Conservation (phyloP, 257 asterid species). For the Ophiorrhiza pumila region DNA sequence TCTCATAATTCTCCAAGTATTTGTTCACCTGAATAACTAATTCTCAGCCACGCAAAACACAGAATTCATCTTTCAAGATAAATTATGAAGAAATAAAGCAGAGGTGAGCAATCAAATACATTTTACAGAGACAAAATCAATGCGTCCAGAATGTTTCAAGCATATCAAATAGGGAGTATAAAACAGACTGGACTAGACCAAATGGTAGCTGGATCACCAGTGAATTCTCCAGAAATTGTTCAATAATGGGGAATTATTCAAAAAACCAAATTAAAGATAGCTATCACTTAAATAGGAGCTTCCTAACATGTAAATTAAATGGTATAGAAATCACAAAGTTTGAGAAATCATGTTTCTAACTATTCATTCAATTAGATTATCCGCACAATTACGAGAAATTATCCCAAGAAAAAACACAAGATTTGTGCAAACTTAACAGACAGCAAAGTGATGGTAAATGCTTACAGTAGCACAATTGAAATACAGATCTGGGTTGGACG, state of each 20-base stretch:
- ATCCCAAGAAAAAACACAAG: not conserved
- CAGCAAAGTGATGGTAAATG: not conserved
- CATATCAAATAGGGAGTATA: not conserved
- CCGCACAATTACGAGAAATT: not conserved
- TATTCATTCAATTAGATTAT: not conserved
- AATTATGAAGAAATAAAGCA: not conserved
- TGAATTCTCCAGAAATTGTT: no score
- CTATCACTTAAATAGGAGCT: no score
- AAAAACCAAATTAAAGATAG: not conserved
- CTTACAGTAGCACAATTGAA: constrained; percentile 89
- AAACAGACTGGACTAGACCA: no score
- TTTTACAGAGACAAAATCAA: not conserved
- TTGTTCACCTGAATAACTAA: constrained; percentile 64
- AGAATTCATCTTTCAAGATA: not conserved
- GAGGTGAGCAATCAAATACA: not conserved
- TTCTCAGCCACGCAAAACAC: not conserved
- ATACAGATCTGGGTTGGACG: constrained; percentile 78
- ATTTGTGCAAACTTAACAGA: not conserved
- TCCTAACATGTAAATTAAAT: no score
- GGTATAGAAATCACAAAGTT: not conserved
- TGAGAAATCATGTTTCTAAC: not conserved
- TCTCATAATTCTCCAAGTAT: constrained; percentile 89
- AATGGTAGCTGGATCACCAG: no score
- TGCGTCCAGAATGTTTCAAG: not conserved
- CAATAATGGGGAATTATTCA: no score